These are phyloP conservation scores for Pythium rhizo-oryzae DNA, from an alignment of 352 stramenopile species.

Conservation along the genomic window DNA sequence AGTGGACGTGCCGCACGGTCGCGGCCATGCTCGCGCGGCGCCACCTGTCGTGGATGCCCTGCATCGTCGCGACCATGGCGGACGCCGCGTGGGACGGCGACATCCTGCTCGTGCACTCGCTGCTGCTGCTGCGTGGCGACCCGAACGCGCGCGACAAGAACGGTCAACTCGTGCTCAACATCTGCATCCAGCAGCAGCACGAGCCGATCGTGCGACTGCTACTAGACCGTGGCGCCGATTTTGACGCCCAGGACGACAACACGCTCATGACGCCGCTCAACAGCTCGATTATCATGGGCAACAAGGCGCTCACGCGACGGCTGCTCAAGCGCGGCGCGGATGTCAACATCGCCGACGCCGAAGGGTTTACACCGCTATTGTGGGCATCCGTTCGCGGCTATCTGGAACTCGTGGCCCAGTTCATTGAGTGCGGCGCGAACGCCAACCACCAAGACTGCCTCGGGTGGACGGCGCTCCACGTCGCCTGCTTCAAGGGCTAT, in stretches of 20 bases:
- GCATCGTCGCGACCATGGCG: conserved; percentile 54
- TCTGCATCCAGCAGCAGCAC: conserved; percentile 79
- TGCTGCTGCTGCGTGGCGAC: conserved; percentile 54
- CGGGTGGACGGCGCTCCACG: conserved; percentile 73
- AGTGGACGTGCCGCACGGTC: conserved; percentile 55
- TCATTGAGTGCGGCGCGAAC: conserved; percentile 60
- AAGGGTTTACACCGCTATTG: conserved; percentile 62
- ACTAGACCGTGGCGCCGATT: conserved; percentile 66
- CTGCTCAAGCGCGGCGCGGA: conserved; percentile 61
- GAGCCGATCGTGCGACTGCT: conserved; percentile 72
- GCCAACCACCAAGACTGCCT: conserved; percentile 62
- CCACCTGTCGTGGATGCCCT: conserved; percentile 73
- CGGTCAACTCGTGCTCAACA: conserved; percentile 67
- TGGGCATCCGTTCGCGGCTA: conserved; percentile 74
- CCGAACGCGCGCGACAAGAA: conserved; percentile 57
- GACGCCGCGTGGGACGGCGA: conserved; percentile 79
- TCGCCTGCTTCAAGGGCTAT: conserved; percentile 76
- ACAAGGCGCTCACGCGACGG: conserved; percentile 69
- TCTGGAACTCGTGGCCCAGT: conserved; percentile 68
- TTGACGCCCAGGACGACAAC: conserved; percentile 63
- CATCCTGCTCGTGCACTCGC: conserved; percentile 67
- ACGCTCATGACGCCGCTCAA: conserved; percentile 67
- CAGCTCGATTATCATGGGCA: conserved; percentile 82
- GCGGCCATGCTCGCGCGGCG: conserved; percentile 50
- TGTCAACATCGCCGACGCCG: conserved; percentile 55